Evolutionary conservation across 495 filamentous ascomycete species (phyloP), one percentile per base, ranked within the genome.

Genomic region (Evernia prunastri): DNA sequence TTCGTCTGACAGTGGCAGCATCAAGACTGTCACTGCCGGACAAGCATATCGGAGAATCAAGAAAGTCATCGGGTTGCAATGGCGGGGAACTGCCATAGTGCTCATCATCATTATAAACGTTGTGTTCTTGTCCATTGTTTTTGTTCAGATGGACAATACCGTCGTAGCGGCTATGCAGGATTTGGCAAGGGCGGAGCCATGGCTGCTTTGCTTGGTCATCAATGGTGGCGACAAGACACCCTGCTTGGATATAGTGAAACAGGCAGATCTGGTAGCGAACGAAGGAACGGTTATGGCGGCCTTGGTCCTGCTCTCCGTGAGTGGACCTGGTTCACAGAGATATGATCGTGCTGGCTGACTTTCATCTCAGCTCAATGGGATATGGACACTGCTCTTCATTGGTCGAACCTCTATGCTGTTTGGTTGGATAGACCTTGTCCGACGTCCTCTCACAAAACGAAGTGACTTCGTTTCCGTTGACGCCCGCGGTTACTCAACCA

Each of bases 1-100:
- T 74, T 69, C 63, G 15, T 68, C 66, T 45, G 63, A 53, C 25
- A 81, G 84, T 27, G 82, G 82, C 66, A 96, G 91, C 73, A 77
- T 94, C 49, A 86, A 87, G 70, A 93, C 90, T 40, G 82, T 92
- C 66, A 92, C 90, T 10, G 90, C 95, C 25, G 83, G 88, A 58
- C 92, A 94, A 69, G 92, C 94, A 29, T 96, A 95, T 68, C 85
- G 88, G 62, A 86, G 95, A 56, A 83, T 97, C 40, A 82, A 84
- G 57, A 86, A 91, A 63, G 91, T 97, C 53, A 80, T 97, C n/a
- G 85, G 87, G 71, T 81, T 98, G 4, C 94, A 98, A 74, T 98
- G 94, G 94, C 82, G 95, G 65, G 91, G 91, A 56, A 90, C 96
- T 54, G 82, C 84, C 33, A 86, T 97, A 49, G 91, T 96, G 27